Evolutionary conservation across 1,139 yeast genomes (phyloP), one percentile per base, ranked within the genome.

Genomic region (Trichomonascaceae sp.): DNA sequence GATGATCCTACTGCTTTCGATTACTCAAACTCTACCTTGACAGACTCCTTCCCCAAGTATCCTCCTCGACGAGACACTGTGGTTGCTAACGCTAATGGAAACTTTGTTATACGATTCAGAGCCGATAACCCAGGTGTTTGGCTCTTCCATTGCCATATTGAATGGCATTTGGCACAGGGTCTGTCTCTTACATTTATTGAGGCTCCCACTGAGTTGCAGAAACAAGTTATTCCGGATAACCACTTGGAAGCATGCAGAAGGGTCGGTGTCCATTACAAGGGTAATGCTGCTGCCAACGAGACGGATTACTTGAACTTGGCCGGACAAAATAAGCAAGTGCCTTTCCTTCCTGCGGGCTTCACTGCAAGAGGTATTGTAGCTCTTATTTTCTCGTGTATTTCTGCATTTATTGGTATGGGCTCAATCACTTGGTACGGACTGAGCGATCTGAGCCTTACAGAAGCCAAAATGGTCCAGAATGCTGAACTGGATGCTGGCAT

Each of bases 141-240:
- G 95, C 77, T 85, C 65, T 89, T 89, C 87, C 96, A 89, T 70
- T 90, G 96, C 73, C 96, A 89, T 65, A 84, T 89, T 61, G 96
- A 89, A 65, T 89, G 96, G 96, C 96, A 89, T 74, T 79, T 89
- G 75, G 83, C 82, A 64, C 96, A 88, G 71, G 96, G 96, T 58
- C 77, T 89, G 58, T 91, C 90, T 44, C 66, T 86, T 56, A 75
- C 78, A n/a, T 74, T 87, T 48, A 74, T 88, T 51, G 96, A 88
- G 72, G 90, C 88, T 44, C 96, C 96, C 19, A 61, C 66, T 9
- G 79, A 77, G 58, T 76, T 91, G 54, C 70, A 86, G 69, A 65
- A 69, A 38, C 70, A 73, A 53, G 56, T 62, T 73, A 48, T 72
- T 80, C 78, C 87, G 38, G 77, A 76, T 1, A 74, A 76, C 63